A percentile compares a stretch with the other conserved stretches of the same genome.
These are phyloP conservation scores for Gossypium schwendimanii DNA, from an alignment of 441 rosid genomes.

Conservation along the genomic window DNA sequence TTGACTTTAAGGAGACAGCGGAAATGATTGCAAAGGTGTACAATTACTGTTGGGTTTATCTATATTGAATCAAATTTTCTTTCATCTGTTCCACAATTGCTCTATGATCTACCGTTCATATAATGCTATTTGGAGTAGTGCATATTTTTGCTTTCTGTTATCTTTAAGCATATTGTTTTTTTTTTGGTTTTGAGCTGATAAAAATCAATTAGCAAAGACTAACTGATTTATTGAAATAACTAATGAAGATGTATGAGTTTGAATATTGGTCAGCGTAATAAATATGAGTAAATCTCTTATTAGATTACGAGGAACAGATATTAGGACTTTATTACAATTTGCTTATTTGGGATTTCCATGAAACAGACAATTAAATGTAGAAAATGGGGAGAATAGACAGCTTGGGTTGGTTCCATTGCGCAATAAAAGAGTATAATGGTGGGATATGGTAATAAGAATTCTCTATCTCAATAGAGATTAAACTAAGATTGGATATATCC, in stretches of 20 bases:
- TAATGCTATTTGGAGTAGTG: not conserved
- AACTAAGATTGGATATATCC: too few relatives aligned
- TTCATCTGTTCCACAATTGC: not conserved
- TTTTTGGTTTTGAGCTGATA: not conserved
- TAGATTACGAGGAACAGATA: not conserved
- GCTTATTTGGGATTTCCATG: not conserved
- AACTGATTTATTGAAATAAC: not conserved
- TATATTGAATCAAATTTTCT: not conserved
- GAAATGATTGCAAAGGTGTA: constrained; percentile 83
- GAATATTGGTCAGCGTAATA: not conserved
- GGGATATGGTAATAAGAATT: not conserved
- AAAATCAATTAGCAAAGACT: not conserved
- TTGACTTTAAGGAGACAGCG: constrained; percentile 87
- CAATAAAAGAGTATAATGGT: not conserved
- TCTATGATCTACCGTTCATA: not conserved
- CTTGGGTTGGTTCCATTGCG: not conserved
- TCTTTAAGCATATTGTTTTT: not conserved
- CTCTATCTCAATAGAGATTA: not conserved
- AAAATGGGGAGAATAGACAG: not conserved
- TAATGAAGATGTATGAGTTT: not conserved
- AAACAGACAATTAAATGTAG: not conserved
- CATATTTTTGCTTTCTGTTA: not conserved
- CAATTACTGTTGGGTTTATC: not conserved
- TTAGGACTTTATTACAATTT: not conserved
- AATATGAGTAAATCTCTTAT: not conserved